Evolutionary conservation across 148 eudicot genomes (phyloP), one percentile per base, ranked within the genome.

Genomic region (Polygonum aviculare): DNA sequence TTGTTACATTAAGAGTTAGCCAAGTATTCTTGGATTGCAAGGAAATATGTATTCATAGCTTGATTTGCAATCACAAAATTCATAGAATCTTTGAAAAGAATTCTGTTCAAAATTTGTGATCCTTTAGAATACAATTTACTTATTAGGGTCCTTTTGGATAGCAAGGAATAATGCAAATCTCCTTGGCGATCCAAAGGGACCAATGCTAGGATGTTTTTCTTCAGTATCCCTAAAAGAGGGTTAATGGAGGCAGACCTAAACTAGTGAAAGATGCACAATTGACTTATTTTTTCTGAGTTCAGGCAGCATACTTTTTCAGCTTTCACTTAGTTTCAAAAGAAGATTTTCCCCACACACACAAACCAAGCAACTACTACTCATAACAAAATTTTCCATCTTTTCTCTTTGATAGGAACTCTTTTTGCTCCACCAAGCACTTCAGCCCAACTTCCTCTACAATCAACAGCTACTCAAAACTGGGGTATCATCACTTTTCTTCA

Each of bases 391-490:
- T 60, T 26, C 35, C 51, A 77, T 33, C 62, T 31, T 65, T 39
- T 41, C 41, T 77, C 72, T 50, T 78, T 69, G 55, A 57, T 89
- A 93, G 97, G 97, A 91, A 85, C 79, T 91, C 33, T 85, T 87
- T 81, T 59, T 87, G 80, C 91, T 93, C 74, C 94, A 93, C 74
- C 94, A 90, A 82, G 93, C 91, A 69, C 88, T 93, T 36, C 90
- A 86, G 74, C 90, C 88, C 33, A 94, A 88, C 73, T 83, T 88
- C 74, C 81, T 87, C n/a, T 77, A 89, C 60, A 85, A 82, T 78
- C 97, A 89, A 76, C 98, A 93, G 49, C 75, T 93, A 73, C 82
- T 89, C 8, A 91, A 84, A 85, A 86, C 85, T 69, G 96, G 92
- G 91, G 98, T 93, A 89, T 7, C 19, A 33, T 18, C 11, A 19